Evolutionary conservation across 176 grass and related monocot genomes (phyloP).

Genomic region (Paspalum notatum): DNA sequence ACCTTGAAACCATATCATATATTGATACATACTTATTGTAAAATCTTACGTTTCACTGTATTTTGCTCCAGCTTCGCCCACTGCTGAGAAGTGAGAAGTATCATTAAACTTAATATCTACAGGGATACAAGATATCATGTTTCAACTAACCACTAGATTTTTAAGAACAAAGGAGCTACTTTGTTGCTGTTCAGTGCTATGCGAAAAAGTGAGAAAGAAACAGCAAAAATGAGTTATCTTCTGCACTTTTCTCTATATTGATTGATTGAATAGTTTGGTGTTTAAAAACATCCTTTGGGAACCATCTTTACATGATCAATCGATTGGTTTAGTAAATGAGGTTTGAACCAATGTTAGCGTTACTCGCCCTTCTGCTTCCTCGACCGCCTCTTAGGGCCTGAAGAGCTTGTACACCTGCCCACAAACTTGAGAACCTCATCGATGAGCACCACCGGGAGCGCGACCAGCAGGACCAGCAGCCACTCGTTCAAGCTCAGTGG

Average conservation of each 20-base stretch:
- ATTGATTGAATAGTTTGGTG: slow-evolving; percentile 35
- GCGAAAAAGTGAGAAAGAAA: not conserved
- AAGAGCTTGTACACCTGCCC: slow-evolving; percentile 52
- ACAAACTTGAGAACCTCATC: slow-evolving; percentile 92
- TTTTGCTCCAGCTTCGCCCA: no score
- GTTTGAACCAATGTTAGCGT: slow-evolving; percentile 43
- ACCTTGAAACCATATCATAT: no score
- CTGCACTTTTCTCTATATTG: slow-evolving; percentile 40
- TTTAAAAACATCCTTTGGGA: slow-evolving; percentile 25
- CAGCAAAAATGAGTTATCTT: not conserved
- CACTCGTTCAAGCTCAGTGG: slow-evolving; percentile 91
- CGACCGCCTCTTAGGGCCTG: slow-evolving; percentile 43
- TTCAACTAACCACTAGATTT: slow-evolving; percentile 30
- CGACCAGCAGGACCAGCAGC: slow-evolving; percentile 80
- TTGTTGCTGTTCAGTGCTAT: slow-evolving; percentile 11
- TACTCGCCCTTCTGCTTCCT: slow-evolving; percentile 80
- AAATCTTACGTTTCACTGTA: no score
- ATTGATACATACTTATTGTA: no score
- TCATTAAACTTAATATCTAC: no score
- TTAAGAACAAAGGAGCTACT: slow-evolving; percentile 32
- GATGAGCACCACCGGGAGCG: slow-evolving; percentile 77
- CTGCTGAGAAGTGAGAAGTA: no score
- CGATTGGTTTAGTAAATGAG: slow-evolving; percentile 34
- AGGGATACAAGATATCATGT: not conserved
- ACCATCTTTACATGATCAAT: slow-evolving; percentile 51